Conservation (phyloP, 176 grass and related monocot genomes). For the Aegilops speltoides region DNA sequence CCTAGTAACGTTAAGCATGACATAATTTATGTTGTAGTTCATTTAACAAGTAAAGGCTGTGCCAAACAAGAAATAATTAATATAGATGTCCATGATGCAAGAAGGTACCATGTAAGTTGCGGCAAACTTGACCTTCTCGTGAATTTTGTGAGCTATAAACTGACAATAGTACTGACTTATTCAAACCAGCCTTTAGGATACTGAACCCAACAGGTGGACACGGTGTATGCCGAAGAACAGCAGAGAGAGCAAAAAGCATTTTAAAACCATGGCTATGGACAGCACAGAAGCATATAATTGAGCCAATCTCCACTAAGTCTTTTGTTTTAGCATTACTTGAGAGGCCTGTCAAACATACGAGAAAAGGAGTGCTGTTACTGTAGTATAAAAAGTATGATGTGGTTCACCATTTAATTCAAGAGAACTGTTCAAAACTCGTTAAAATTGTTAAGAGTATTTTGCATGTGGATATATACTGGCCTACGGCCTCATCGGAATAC, state of each 20-base stretch:
- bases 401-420: constrained; percentile 19
- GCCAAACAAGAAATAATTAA: not conserved
- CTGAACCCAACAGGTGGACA: constrained; percentile 88
- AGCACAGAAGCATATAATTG: constrained; percentile 87
- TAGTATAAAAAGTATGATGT: not conserved
- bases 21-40: constrained; percentile 8
- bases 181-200: constrained; percentile 91
- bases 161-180: constrained; percentile 91
- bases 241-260: constrained; percentile 93
- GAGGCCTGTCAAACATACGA: constrained; percentile 56
- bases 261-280: constrained; percentile 97
- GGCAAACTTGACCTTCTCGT: constrained; percentile 37
- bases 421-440: not conserved
- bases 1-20: not conserved
- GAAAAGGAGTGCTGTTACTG: constrained; percentile 3
- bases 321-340: constrained; percentile 57
- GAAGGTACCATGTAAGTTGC: constrained; percentile 68
- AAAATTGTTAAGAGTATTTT: not conserved
- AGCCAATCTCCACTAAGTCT: constrained; percentile 85
- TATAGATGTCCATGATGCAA: not conserved
- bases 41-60: not conserved
- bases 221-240: constrained; percentile 85
- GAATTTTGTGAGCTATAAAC: constrained; percentile 79
- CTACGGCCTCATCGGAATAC: too few species aligned
- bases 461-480: too few species aligned